Percentiles rank a stretch among this genome's conserved stretches.
phyloP scores from a whole-genome alignment of 2,329 filamentous ascomycete species.

The Botryotinia globosa region DNA sequence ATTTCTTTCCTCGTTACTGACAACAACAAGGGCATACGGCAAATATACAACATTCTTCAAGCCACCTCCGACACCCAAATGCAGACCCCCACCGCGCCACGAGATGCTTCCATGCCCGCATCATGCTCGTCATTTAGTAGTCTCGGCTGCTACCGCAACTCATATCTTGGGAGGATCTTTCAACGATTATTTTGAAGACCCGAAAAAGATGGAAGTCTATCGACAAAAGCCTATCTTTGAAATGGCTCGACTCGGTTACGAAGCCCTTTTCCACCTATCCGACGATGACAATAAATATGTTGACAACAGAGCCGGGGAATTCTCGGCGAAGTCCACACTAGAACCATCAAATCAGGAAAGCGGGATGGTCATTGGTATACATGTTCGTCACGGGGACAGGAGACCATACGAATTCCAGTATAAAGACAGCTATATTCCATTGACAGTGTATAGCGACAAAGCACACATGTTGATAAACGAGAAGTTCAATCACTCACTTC shows the following conservation, averaged over 20 bases:
- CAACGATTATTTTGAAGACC: constrained; percentile 50
- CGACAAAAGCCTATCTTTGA: constrained; percentile 62
- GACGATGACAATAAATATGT: constrained; percentile 66
- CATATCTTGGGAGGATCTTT: constrained; percentile 63
- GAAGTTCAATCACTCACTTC: constrained; percentile 43
- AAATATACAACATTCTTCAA: constrained; percentile 70
- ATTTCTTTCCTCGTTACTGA: constrained; percentile 23
- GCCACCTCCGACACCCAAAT: constrained; percentile 61
- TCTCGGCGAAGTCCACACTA: constrained; percentile 48
- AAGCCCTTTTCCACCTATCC: constrained; percentile 69
- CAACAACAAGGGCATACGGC: constrained; percentile 62
- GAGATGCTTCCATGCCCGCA: constrained; percentile 79
- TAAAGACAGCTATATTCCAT: constrained; percentile 72
- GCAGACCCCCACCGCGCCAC: constrained; percentile 68
- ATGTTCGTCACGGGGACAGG: constrained; percentile 76
- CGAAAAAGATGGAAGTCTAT: constrained; percentile 48
- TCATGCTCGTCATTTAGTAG: constrained; percentile 69
- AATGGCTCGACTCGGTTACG: constrained; percentile 67
- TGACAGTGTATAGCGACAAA: constrained; percentile 63
- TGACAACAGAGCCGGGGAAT: constrained; percentile 52
- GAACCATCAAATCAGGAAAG: constrained; percentile 45
- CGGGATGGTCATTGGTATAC: constrained; percentile 63
- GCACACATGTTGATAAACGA: constrained; percentile 54
- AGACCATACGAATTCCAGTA: constrained; percentile 78
- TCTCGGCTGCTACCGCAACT: constrained; percentile 65